Percentiles rank a stretch among this genome's conserved stretches.
Evolutionary conservation across 257 asterid genomes (phyloP).

Genomic region (Pogostemon cablin): DNA sequence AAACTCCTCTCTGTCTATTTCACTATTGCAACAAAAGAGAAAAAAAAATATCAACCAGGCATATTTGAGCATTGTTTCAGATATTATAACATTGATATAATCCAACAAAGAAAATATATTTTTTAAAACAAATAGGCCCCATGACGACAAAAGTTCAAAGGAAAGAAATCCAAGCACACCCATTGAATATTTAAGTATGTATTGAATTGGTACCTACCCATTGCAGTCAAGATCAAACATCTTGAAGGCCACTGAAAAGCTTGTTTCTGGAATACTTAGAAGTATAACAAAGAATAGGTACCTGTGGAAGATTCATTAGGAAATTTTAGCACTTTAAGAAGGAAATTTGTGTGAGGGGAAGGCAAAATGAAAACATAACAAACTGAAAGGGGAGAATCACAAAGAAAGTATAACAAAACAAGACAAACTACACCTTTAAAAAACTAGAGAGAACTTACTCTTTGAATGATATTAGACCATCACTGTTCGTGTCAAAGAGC

Average conservation of each 20-base stretch:
- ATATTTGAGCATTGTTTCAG: slow-evolving; percentile 11
- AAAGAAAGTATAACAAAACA: slow-evolving; percentile 7
- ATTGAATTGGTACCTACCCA: slow-evolving; percentile 54
- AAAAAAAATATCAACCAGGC: slow-evolving; percentile 3
- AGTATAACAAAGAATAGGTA: slow-evolving; percentile 87
- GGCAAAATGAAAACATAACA: slow-evolving; percentile 5
- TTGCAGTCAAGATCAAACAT: slow-evolving; percentile 89
- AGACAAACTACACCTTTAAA: not conserved
- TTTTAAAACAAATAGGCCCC: slow-evolving; percentile 2
- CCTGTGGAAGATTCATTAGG: slow-evolving; percentile 51
- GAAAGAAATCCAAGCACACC: slow-evolving; percentile 8
- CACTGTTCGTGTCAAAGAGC: slow-evolving; percentile 87
- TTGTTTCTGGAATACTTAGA: slow-evolving; percentile 89
- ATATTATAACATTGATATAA: slow-evolving; percentile 18
- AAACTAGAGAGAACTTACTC: slow-evolving; percentile 58
- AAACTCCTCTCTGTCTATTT: slow-evolving; percentile 78
- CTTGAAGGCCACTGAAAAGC: slow-evolving; percentile 91
- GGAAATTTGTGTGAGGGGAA: slow-evolving; percentile 10
- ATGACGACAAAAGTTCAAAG: slow-evolving; percentile 27
- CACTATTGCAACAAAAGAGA: slow-evolving; percentile 43
- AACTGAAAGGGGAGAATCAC: not conserved
- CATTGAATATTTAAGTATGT: slow-evolving; percentile 14
- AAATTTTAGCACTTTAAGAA: slow-evolving; percentile 29
- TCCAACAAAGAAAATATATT: slow-evolving; percentile 8
- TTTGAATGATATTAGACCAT: slow-evolving; percentile 80